These are phyloP conservation scores for Macrophomina tecta DNA, from an alignment of 2,329 filamentous ascomycete genomes.

Conservation along the genomic window DNA sequence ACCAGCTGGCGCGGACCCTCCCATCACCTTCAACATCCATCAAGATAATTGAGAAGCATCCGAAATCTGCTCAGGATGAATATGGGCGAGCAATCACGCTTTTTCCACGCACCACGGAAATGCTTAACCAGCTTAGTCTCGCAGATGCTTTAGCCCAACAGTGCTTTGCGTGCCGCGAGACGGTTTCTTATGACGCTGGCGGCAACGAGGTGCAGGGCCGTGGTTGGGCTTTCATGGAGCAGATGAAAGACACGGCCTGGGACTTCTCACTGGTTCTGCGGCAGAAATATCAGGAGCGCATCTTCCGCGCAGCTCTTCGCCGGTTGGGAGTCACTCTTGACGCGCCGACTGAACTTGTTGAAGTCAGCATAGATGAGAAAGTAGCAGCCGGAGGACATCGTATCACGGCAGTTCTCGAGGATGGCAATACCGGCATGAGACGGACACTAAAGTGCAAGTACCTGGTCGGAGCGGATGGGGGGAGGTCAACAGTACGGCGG, in stretches of 20 bases:
- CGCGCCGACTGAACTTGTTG: conserved; percentile 45
- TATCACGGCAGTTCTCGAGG: conserved; percentile 41
- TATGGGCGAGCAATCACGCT: conserved; percentile 63
- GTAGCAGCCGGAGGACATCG: background rate
- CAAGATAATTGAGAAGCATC: conserved; percentile 57
- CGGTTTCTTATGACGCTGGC: conserved; percentile 54
- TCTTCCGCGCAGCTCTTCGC: conserved; percentile 53
- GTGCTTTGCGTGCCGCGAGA: conserved; percentile 59
- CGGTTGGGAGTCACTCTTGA: conserved; percentile 46
- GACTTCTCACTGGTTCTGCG: conserved; percentile 61
- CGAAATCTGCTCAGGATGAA: conserved; percentile 57
- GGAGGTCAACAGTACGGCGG: conserved; percentile 56
- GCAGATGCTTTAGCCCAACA: conserved; percentile 57
- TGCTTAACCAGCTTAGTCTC: conserved; percentile 59
- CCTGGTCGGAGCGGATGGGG: conserved; percentile 60
- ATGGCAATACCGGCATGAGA: conserved; percentile 37
- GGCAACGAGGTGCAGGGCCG: conserved; percentile 54
- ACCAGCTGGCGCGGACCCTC: conserved; percentile 54
- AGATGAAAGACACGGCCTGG: conserved; percentile 59
- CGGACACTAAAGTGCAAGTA: conserved; percentile 53
- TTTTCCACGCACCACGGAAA: conserved; percentile 58
- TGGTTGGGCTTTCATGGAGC: conserved; percentile 61
- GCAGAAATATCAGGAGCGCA: conserved; percentile 62
- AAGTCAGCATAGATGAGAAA: conserved; percentile 39
- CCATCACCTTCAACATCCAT: conserved; percentile 47